phyloP scores from a whole-genome alignment of 148 eudicot species.

The Nyssa sinensis region DNA sequence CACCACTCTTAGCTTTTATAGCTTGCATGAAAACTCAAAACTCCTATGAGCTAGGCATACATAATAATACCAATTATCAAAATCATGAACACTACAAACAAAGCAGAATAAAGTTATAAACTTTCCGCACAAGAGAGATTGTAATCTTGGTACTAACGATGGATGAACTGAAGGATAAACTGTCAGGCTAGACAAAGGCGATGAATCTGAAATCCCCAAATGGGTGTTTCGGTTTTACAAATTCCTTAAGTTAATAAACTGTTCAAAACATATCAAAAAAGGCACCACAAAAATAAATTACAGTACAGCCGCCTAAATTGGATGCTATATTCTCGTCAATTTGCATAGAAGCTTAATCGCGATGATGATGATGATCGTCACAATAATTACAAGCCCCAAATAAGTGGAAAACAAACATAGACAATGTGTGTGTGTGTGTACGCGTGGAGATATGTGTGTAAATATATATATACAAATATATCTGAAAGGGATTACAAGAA shows the following conservation, averaged over 20 bases:
- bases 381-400: neutral
- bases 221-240: neutral
- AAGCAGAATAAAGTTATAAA: too few species aligned
- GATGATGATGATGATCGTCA: neutral
- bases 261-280: neutral
- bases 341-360: neutral
- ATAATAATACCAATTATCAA: neutral
- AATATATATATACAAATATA: neutral
- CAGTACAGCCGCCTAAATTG: neutral
- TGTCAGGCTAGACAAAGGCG: neutral
- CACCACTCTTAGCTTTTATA: neutral
- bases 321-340: neutral
- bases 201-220: neutral
- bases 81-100: too few species aligned
- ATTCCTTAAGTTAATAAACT: too few species aligned
- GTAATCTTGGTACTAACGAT: neutral
- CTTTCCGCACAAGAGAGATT: neutral
- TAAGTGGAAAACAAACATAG: neutral
- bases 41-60: neutral
- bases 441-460: neutral
- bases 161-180: neutral
- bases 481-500: neutral
- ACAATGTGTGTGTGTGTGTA: neutral
- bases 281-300: neutral
- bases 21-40: neutral